These are phyloP conservation scores for Phytopythium helicoides DNA, from an alignment of 352 stramenopile species.

Conservation along the genomic window DNA sequence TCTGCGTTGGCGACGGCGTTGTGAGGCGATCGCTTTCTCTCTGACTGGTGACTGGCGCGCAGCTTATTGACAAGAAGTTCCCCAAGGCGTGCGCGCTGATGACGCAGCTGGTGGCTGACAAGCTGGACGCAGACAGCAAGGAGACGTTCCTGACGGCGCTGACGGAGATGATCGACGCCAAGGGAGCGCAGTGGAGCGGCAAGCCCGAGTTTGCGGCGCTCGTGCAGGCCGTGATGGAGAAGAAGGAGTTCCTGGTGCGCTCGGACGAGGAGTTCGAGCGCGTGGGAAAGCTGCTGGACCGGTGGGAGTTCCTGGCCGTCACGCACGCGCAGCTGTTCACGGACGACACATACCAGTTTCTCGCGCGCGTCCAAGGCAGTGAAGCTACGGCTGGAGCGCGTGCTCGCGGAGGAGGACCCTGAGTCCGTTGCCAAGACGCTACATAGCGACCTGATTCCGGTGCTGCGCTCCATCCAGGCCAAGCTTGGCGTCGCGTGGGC, in stretches of 20 bases:
- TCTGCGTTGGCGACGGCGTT: no score
- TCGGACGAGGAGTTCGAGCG: slow-evolving; percentile 5
- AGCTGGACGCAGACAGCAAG: slow-evolving; percentile 33
- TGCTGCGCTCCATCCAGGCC: slow-evolving; percentile 56
- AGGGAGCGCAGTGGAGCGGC: slow-evolving; percentile 40
- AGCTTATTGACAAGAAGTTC: slow-evolving; percentile 79
- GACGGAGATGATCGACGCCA: slow-evolving; percentile 39
- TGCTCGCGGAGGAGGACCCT: slow-evolving; percentile 1
- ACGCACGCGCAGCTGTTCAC: slow-evolving; percentile 72
- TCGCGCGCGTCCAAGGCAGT: slow-evolving; percentile 62
- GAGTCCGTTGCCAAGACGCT: slow-evolving; percentile 9
- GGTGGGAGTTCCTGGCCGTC: slow-evolving; percentile 58
- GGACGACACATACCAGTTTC: slow-evolving; percentile 82
- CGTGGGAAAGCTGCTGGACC: slow-evolving; percentile 18
- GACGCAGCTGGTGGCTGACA: slow-evolving; percentile 37
- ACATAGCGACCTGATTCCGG: slow-evolving; percentile 47
- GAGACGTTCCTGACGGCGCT: slow-evolving; percentile 47
- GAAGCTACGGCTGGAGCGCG: slow-evolving; percentile 41
- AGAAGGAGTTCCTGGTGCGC: slow-evolving; percentile 24
- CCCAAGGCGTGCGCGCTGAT: slow-evolving; percentile 63
- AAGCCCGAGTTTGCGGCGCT: slow-evolving; percentile 54
- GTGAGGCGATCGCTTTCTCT: no score
- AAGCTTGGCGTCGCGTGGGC: slow-evolving; percentile 57
- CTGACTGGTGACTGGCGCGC: not conserved
- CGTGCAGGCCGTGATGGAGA: slow-evolving; percentile 34